phyloP scores from a whole-genome alignment of 208 protist species.

The Entamoeba moshkovskii region DNA sequence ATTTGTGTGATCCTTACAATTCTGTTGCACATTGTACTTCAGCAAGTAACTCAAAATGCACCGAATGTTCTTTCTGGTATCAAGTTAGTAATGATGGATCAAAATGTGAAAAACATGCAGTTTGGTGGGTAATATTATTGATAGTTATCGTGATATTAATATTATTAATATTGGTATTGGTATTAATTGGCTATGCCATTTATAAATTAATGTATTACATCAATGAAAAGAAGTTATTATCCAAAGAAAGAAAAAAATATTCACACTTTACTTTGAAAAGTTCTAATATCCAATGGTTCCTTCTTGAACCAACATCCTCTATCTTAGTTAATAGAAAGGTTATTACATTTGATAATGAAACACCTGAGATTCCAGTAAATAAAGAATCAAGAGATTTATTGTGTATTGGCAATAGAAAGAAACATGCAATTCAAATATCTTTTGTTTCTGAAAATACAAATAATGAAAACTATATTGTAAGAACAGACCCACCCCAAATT shows the following conservation, averaged over 20 bases:
- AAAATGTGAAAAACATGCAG: neutral
- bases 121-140: neutral
- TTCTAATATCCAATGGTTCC: neutral
- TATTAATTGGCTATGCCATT: neutral
- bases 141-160: neutral
- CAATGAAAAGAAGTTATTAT: neutral
- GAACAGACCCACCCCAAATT: neutral
- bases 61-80: neutral
- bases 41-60: neutral
- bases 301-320: neutral
- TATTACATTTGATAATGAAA: neutral
- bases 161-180: neutral
- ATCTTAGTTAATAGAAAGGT: neutral
- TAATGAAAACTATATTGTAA: neutral
- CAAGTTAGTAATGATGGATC: neutral
- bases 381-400: neutral
- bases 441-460: neutral
- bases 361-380: neutral
- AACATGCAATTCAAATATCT: neutral
- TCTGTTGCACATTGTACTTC: neutral
- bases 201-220: neutral
- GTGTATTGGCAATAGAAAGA: neutral
- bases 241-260: neutral
- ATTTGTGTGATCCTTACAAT: neutral
- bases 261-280: neutral